Base-by-base conservation (phyloP, 805 yeast species). In the Candida maesae region DNA sequence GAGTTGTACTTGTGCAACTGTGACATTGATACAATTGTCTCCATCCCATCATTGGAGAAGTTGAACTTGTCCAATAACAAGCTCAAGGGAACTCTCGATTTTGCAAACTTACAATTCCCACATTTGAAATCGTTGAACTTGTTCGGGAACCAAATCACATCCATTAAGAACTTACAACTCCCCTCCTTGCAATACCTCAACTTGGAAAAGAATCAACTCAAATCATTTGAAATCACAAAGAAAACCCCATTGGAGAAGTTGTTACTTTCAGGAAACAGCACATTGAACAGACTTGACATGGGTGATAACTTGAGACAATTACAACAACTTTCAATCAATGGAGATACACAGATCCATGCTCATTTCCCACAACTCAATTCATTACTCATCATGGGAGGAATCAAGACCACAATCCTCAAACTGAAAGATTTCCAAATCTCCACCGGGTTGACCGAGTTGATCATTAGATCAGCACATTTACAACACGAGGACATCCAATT, bases 1-100 rank as follows among this genome's bases (percentile, higher is more conserved):
- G 46, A 42, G 15, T 38, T 60, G 24, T 43, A 52, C 27, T 41
- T 59, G 14, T 48, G 73, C 0, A 36, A 55, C 17, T 74, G 74
- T 51, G 47, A 54, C 9, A 61, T 65, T 41, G 58, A 46, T 13
- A 65, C 66, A 3, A 14, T 55, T 11, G 39, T 45, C 6, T 39
- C 46, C 2, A 19, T 43, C 3, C 46, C 46, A 2, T 36, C 43
- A 3, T 36, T 54, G 37, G 24, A 30, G 13, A 41, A 36, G 11
- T 25, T 54, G 28, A 38, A 50, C 14, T 12, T 54, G 2, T 41
- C 51, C 5, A 18, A 40, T 11, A 54, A 54, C 24, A 31, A 42
- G 12, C 38, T 56, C 14, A 25, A 30, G 4, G 35, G 35, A 16
- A 35, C 42, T 13, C 33, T 46, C 3, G 46, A 46, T 29, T 42